Percentiles rank a stretch among this genome's conserved stretches.
Evolutionary conservation across 2,329 filamentous ascomycete genomes (phyloP).

Genomic region (Tolypocladium capitatum): DNA sequence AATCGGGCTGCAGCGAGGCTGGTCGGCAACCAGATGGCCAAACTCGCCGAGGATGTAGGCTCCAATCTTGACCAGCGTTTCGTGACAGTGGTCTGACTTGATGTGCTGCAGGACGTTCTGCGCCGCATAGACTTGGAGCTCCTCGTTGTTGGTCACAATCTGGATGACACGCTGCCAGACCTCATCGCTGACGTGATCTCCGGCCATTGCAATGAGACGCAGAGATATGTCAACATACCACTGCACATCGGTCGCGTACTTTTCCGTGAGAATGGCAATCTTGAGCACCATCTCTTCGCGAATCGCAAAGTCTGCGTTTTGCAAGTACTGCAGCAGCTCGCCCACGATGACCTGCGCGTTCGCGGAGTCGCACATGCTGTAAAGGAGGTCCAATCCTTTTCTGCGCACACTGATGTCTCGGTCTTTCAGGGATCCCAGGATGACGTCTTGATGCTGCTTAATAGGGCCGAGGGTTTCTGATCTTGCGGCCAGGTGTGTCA

Average conservation of each 20-base stretch:
- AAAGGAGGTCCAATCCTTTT: slow-evolving; percentile 88
- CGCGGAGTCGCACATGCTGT: slow-evolving; percentile 98
- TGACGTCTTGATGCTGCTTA: slow-evolving; percentile 94
- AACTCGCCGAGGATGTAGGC: slow-evolving; percentile 95
- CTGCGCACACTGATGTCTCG: slow-evolving; percentile 93
- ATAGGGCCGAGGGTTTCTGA: slow-evolving; percentile 92
- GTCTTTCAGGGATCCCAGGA: slow-evolving; percentile 85
- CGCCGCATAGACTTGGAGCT: slow-evolving; percentile 90
- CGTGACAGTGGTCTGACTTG: slow-evolving; percentile 86
- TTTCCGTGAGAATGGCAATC: slow-evolving; percentile 95
- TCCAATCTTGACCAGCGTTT: slow-evolving; percentile 95
- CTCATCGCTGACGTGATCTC: slow-evolving; percentile 96
- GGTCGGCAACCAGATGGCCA: slow-evolving; percentile 89
- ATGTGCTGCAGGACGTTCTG: slow-evolving; percentile 87
- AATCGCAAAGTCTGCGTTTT: slow-evolving; percentile 94
- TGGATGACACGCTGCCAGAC: slow-evolving; percentile 98
- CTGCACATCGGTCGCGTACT: slow-evolving; percentile 95
- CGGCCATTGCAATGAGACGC: slow-evolving; percentile 86
- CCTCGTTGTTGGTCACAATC: slow-evolving; percentile 98
- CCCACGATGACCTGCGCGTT: slow-evolving; percentile 90
- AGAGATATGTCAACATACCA: slow-evolving; percentile 99
- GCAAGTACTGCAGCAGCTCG: slow-evolving; percentile 85
- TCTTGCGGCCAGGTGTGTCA: slow-evolving; percentile 92
- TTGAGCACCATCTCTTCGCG: slow-evolving; percentile 99
- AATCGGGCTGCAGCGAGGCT: slow-evolving; percentile 82